phyloP scores from a whole-genome alignment of 768 basidiomycete species.

The Coprinopsis strossmayeri region DNA sequence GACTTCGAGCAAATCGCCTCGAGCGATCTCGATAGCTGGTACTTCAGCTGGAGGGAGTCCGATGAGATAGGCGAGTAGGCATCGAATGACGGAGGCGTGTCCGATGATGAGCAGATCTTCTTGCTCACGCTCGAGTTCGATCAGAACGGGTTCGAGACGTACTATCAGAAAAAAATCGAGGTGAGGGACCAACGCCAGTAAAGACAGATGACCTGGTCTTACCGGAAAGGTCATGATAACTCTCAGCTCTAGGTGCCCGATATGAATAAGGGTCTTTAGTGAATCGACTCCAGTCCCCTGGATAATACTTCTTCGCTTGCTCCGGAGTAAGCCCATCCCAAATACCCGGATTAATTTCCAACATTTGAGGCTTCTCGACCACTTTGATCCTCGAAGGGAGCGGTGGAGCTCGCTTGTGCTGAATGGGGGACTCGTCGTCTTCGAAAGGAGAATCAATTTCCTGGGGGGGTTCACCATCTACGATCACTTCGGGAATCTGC shows the following conservation, averaged over 20 bases:
- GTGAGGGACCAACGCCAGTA: neutral
- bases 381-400: conserved; percentile 60
- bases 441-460: neutral
- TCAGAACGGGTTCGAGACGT: conserved; percentile 85
- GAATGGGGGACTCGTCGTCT: neutral
- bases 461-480: conserved; percentile 3
- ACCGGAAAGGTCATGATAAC: conserved; percentile 94
- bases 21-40: conserved; percentile 93
- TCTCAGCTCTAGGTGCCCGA: conserved; percentile 89
- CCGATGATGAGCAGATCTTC: conserved; percentile 96
- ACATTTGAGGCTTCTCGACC: conserved; percentile 93
- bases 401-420: conserved; percentile 11
- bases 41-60: conserved; percentile 95
- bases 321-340: conserved; percentile 95
- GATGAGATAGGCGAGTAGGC: conserved; percentile 87
- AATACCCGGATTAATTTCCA: conserved; percentile 95
- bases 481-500: conserved; percentile 10
- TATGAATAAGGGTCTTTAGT: conserved; percentile 90
- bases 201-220: conserved; percentile 13
- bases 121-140: conserved; percentile 91
- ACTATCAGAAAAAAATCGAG: conserved; percentile 47
- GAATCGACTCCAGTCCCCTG: conserved; percentile 92
- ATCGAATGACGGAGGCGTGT: conserved; percentile 95
- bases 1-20: conserved; percentile 94
- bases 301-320: conserved; percentile 84